Evolutionary conservation across 169 alveolate genomes (phyloP).

Genomic region (Sarcocystis neurona): DNA sequence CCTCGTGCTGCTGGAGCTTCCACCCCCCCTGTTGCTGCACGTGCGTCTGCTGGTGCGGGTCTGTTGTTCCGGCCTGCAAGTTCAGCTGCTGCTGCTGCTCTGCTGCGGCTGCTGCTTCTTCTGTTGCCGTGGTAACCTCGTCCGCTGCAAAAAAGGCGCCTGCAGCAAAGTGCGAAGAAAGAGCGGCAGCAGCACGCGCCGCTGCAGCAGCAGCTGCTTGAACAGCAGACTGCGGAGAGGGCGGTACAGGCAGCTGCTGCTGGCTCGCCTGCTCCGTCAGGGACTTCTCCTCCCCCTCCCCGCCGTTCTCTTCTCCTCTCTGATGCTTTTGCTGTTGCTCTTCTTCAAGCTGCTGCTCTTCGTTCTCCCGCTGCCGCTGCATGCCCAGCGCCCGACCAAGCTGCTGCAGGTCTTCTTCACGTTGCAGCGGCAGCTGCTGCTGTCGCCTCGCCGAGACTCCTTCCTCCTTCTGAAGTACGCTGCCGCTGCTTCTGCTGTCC

Average conservation of each 20-base stretch:
- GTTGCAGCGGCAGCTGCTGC: no score
- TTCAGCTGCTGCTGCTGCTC: not conserved
- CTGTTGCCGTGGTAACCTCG: no score
- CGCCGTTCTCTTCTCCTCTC: no score
- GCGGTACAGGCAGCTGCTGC: not conserved
- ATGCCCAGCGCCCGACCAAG: not conserved
- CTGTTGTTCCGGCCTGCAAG: not conserved
- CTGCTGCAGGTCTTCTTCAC: not conserved
- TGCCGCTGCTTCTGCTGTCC: no score
- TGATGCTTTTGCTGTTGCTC: no score
- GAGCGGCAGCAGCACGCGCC: conserved; percentile 1
- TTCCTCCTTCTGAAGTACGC: no score
- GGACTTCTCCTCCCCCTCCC: no score
- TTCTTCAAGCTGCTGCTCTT: not conserved
- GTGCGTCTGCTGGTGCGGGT: not conserved
- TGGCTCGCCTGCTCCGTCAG: no score
- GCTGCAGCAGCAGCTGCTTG: conserved; percentile 21
- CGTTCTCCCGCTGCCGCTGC: not conserved
- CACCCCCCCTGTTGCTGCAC: not conserved
- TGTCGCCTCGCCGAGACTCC: no score
- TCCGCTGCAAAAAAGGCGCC: not conserved
- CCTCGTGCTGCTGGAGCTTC: not conserved
- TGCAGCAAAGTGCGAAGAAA: not conserved
- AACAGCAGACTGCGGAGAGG: not conserved
- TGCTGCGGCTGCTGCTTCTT: no score